Percentiles rank a stretch among this genome's conserved stretches.
These are phyloP conservation scores for Myxozyma neglecta DNA, from an alignment of 805 yeast species.

Conservation along the genomic window DNA sequence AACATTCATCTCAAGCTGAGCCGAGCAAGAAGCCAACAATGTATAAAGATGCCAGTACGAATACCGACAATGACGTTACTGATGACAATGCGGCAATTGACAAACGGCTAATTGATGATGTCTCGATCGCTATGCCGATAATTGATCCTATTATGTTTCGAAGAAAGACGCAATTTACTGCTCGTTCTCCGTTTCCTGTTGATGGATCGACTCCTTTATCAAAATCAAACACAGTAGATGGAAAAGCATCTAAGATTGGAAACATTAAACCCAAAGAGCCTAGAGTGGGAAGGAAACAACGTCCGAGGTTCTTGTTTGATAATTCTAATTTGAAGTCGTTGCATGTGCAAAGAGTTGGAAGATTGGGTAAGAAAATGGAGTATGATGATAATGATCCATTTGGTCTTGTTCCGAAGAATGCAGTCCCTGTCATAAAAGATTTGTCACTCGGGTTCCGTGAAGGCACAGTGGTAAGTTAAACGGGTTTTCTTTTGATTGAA, in stretches of 20 bases:
- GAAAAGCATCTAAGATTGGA: neutral
- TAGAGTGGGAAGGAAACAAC: slow-evolving; percentile 15
- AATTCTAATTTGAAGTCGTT: slow-evolving; percentile 18
- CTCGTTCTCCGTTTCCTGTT: slow-evolving; percentile 24
- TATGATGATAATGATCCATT: slow-evolving; percentile 15
- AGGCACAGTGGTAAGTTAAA: slow-evolving; percentile 18
- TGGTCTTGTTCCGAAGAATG: slow-evolving; percentile 17
- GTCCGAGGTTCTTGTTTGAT: slow-evolving; percentile 11
- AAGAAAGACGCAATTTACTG: slow-evolving; percentile 6
- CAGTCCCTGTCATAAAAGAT: slow-evolving; percentile 25
- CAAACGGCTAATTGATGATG: neutral
- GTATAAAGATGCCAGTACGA: neutral
- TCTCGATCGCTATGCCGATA: neutral
- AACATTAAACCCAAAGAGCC: neutral
- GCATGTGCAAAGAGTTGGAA: slow-evolving; percentile 19
- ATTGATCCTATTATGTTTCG: slow-evolving; percentile 14
- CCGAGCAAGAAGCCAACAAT: neutral
- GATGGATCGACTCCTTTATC: neutral
- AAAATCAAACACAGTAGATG: neutral
- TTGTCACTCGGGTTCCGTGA: slow-evolving; percentile 24
- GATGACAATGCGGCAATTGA: neutral
- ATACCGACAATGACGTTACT: neutral
- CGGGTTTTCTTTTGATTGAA: neutral
- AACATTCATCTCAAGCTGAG: neutral
- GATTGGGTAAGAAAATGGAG: slow-evolving; percentile 10